These are phyloP conservation scores for Erysimum cheiri DNA, from an alignment of 441 rosid species.

Conservation along the genomic window DNA sequence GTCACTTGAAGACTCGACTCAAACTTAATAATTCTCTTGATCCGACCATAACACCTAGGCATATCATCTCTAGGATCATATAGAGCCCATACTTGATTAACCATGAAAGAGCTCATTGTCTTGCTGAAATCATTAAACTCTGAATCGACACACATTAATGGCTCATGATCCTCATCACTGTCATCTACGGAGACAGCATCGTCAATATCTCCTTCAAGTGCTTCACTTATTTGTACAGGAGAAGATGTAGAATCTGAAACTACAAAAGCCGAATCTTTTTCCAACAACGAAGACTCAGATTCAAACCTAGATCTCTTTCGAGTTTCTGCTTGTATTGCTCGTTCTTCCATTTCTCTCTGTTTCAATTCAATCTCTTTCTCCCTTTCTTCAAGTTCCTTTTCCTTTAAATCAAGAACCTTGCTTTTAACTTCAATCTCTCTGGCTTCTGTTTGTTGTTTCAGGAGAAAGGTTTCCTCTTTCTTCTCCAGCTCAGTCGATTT, in stretches of 20 bases:
- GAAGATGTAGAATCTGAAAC: neutral
- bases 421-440: conserved; percentile 2
- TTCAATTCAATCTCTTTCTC: conserved; percentile 1
- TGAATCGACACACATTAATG: conserved; percentile 5
- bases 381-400: conserved; percentile 17
- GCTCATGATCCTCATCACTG: conserved; percentile 18
- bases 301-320: conserved; percentile 23
- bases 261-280: neutral
- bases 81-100: conserved; percentile 51
- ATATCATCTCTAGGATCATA: conserved; percentile 57
- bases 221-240: neutral
- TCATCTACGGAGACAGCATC: neutral
- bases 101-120: conserved; percentile 19
- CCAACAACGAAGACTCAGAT: neutral
- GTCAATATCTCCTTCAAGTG: conserved; percentile 2
- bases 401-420: conserved; percentile 10
- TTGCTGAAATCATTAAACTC: conserved; percentile 37
- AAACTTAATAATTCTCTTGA: conserved; percentile 47
- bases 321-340: neutral
- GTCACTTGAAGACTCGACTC: conserved; percentile 46
- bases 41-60: conserved; percentile 61
- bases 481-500: conserved; percentile 4
- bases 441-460: neutral
- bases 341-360: neutral
- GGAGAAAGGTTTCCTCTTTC: conserved; percentile 7